Conservation (phyloP, 129 eudicot species). For the Sambucus nigra region DNA sequence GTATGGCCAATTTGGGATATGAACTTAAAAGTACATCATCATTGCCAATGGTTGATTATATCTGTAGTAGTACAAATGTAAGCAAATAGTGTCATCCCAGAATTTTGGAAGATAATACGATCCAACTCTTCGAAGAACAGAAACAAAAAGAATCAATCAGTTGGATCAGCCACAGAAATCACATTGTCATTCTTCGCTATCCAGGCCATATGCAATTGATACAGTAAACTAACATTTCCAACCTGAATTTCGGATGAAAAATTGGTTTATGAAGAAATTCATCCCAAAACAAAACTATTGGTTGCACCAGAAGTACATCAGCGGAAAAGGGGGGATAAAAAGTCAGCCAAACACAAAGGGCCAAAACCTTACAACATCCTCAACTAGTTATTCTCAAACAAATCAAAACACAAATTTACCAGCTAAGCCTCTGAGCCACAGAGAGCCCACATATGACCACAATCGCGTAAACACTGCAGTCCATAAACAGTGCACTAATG, state of each 20-base stretch:
- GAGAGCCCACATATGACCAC: slow-evolving; percentile 56
- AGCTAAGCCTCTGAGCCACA: slow-evolving; percentile 28
- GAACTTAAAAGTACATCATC: too few species aligned
- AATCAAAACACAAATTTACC: slow-evolving; percentile 12
- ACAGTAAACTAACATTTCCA: not conserved
- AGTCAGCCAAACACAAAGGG: not conserved
- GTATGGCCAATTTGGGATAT: too few species aligned
- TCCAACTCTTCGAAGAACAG: too few species aligned
- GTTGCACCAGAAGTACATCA: not conserved
- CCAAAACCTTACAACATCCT: not conserved
- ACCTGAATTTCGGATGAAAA: not conserved
- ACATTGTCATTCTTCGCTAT: too few species aligned
- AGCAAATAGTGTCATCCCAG: too few species aligned
- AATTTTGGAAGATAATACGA: too few species aligned
- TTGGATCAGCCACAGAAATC: too few species aligned
- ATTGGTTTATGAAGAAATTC: not conserved
- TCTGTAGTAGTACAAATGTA: too few species aligned
- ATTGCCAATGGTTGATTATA: too few species aligned
- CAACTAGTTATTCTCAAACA: not conserved
- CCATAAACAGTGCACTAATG: slow-evolving; percentile 53
- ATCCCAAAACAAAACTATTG: not conserved
- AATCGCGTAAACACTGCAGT: slow-evolving; percentile 50
- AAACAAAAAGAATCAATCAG: too few species aligned
- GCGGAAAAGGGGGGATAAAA: too few species aligned
- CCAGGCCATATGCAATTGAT: not conserved